Evolutionary conservation across 78 protist species (phyloP).

Genomic region (Emiliania huxleyi): DNA sequence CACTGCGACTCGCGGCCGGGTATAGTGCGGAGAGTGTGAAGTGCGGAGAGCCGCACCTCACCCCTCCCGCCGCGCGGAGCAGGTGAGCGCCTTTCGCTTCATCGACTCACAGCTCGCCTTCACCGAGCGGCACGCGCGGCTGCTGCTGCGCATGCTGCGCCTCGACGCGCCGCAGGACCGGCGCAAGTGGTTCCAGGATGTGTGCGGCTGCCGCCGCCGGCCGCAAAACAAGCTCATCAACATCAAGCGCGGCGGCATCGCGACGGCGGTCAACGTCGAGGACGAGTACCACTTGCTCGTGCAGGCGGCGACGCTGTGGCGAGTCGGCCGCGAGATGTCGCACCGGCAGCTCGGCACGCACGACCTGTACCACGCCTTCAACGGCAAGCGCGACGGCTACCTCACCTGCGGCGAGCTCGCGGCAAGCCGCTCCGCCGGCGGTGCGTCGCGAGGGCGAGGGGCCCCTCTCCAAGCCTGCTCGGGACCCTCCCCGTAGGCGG

Average conservation of each 20-base stretch:
- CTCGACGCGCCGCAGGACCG: neutral
- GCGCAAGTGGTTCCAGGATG: neutral
- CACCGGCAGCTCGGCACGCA: neutral
- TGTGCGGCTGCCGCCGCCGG: constrained; percentile 19
- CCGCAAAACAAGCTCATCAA: neutral
- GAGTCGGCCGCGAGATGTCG: neutral
- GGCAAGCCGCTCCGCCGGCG: too few relatives aligned
- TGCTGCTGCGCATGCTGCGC: constrained; percentile 52
- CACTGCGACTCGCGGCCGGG: too few relatives aligned
- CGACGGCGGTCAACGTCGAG: neutral
- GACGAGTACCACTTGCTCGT: constrained; percentile 22
- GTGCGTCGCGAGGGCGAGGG: too few relatives aligned
- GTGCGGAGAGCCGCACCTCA: too few relatives aligned
- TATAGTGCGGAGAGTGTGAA: too few relatives aligned
- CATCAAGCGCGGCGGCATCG: neutral
- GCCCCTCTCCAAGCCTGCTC: too few relatives aligned
- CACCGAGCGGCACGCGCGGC: neutral
- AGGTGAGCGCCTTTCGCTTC: neutral
- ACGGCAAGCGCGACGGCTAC: neutral
- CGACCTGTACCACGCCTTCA: neutral
- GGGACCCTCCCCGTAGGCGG: too few relatives aligned
- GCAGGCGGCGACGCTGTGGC: neutral
- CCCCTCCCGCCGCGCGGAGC: too few relatives aligned
- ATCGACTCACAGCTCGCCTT: neutral
- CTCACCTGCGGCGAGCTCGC: neutral